Base-by-base conservation (phyloP, 1,284 basidiomycete genomes). In the Heterobasidion irregulare region DNA sequence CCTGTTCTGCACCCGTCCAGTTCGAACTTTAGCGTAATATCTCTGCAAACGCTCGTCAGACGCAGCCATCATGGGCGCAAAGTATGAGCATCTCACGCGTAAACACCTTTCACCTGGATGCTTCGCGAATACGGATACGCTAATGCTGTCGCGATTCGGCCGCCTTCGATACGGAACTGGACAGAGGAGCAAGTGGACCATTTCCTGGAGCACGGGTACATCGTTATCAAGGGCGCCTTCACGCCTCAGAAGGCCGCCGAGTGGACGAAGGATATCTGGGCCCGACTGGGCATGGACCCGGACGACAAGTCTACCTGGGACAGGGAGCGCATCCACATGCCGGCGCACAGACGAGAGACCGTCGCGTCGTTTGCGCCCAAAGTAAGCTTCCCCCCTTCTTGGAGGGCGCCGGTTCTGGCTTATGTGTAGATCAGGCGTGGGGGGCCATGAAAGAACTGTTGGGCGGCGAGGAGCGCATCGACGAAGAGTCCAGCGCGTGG, bases 281-380 rank as follows among this genome's bases (percentile, higher is more conserved):
- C 73, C 47, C 75, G 80, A 12, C 70, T 83, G 38, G 78, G 74
- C 18, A 63, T 81, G 58, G 75, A 81, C 61, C 76, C 77, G 4
- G 64, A 72, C 50, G 76, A 83, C 63, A 78, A 75, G 62, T 70
- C 75, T 12, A 79, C 77, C 34, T 83, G 80, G 79, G 68, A 71
- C 56, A 68, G 68, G 47, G 80, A 82, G 59, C 71, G 76, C n/a
- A 73, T 77, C 32, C 78, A 83, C 62, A 79, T 83, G 78, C 82
- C 80, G 8, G 74, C 64, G 60, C 78, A 78, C 61, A 71, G 63
- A 35, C 66, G 73, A 43, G 75, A 76, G 58, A 63, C 63, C 47
- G 75, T 82, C 26, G 68, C 72, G 8, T 70, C 65, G 0, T 81
- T 83, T 63, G 73, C 80, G 12, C 81, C 81, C 0, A 80, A 77